Evolutionary conservation across 495 filamentous ascomycete genomes (phyloP), one percentile per base, ranked within the genome.

Genomic region (Lepidopterella palustris): DNA sequence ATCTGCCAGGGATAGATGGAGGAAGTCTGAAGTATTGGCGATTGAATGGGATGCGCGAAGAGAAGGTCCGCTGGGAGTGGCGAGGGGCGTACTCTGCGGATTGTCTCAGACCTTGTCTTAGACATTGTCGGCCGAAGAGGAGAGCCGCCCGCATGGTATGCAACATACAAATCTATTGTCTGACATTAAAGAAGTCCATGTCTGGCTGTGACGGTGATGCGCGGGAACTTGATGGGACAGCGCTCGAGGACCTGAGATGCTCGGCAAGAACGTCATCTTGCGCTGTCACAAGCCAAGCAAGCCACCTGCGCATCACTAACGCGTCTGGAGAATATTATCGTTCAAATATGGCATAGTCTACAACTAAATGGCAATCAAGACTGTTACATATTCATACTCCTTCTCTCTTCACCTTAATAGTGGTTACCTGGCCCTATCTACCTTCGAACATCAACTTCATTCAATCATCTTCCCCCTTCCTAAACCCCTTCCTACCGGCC

Each of bases 71-170:
- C 45, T 28, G 68, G 60, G 69, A 71, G 57, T 15, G 62, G 62
- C 55, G 63, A 53, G 69, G 71, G 65, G 73, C 71, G 55, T 40
- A 63, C 53, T 56, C 48, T 53, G 56, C 50, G 66, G 45, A 58
- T 58, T 63, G 55, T 51, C 68, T 57, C 59, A 59, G 28, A 5
- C 59, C 62, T 53, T 73, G 71, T 47, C 70, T 65, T 24, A 80
- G 70, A 72, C 78, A 83, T 67, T 78, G 76, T 68, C 81, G 80
- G 76, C 81, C 74, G 60, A 80, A 63, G 58, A 74, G 64, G 68
- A 79, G 65, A 67, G 70, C 78, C 74, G 74, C 72, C 80, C 77
- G 81, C 82, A 86, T 84, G 23, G 55, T 67, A 54, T 54, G 51
- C 51, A 31, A 40, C 18, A 15, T 15, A 32, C 25, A 15, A 31